phyloP scores from a whole-genome alignment of 805 yeast genomes.

The Metschnikowia lachancei region DNA sequence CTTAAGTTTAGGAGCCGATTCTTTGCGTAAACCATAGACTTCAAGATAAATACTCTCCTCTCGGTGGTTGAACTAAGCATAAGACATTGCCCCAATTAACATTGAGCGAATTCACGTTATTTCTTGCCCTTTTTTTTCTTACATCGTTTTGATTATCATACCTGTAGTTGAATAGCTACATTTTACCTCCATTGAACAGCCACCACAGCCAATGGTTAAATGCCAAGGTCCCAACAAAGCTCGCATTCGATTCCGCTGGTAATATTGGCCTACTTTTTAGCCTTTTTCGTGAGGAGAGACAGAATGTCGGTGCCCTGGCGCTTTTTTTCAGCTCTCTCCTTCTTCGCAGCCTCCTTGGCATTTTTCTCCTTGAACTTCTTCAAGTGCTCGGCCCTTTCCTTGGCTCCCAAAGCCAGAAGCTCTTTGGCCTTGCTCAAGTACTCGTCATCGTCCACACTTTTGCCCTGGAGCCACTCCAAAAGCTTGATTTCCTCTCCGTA shows the following conservation, averaged over 20 bases:
- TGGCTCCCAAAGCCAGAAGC: conserved; percentile 58
- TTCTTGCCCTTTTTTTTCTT: too few relatives aligned
- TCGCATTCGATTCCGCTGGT: too few relatives aligned
- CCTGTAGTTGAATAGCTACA: too few relatives aligned
- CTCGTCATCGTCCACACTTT: conserved; percentile 51
- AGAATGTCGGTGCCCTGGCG: conserved; percentile 22
- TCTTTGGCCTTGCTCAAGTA: conserved; percentile 45
- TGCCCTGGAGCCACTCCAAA: conserved; percentile 77
- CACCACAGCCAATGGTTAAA: too few relatives aligned
- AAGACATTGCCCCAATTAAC: too few relatives aligned
- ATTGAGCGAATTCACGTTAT: neutral
- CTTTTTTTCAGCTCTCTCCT: conserved; percentile 21
- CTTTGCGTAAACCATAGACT: too few relatives aligned
- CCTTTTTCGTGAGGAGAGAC: conserved; percentile 20
- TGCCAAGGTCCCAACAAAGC: too few relatives aligned
- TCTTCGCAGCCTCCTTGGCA: conserved; percentile 33
- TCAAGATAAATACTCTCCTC: too few relatives aligned
- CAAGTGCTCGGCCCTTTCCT: conserved; percentile 66
- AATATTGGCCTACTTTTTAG: conserved; percentile 8
- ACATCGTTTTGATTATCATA: too few relatives aligned
- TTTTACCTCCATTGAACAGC: too few relatives aligned
- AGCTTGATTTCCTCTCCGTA: conserved; percentile 82
- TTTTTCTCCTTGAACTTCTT: conserved; percentile 60
- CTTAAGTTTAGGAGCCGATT: too few relatives aligned
- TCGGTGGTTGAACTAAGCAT: too few relatives aligned